These are phyloP conservation scores for Serendipita sp. DNA, from an alignment of 768 basidiomycete species.

Conservation along the genomic window DNA sequence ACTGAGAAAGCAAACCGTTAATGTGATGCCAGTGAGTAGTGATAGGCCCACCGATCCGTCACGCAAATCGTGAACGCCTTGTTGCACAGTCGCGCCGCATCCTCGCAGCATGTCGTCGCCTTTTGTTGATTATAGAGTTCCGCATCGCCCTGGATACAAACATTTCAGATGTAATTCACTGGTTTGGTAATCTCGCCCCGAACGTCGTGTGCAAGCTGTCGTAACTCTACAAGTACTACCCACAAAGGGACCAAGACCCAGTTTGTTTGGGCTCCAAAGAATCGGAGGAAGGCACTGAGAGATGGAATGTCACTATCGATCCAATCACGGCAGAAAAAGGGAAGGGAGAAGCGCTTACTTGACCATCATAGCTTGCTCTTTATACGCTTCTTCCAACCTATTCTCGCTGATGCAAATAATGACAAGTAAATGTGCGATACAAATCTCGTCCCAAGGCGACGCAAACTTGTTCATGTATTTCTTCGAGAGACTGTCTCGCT, in stretches of 20 bases:
- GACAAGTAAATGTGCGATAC: conserved; percentile 65
- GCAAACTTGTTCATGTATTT: conserved; percentile 49
- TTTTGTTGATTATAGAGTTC: conserved; percentile 31
- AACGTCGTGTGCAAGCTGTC: conserved; percentile 81
- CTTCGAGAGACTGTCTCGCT: conserved; percentile 20
- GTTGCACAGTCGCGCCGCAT: conserved; percentile 70
- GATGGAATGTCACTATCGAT: conserved; percentile 4
- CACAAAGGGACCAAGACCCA: conserved; percentile 82
- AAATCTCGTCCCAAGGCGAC: conserved; percentile 74
- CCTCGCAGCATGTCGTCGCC: conserved; percentile 58
- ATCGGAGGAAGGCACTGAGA: conserved; percentile 55
- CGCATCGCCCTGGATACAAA: conserved; percentile 28
- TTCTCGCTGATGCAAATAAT: conserved; percentile 55
- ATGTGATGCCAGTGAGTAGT: not conserved
- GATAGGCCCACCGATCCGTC: conserved; percentile 49
- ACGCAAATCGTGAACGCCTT: conserved; percentile 85
- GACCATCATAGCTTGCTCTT: conserved; percentile 60
- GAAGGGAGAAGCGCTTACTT: conserved; percentile 34
- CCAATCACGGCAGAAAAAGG: not conserved
- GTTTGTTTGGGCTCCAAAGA: conserved; percentile 62
- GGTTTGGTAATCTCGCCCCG: conserved; percentile 12
- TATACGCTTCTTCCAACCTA: conserved; percentile 58
- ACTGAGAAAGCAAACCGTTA: conserved; percentile 22
- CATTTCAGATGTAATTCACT: conserved; percentile 38
- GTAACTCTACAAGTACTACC: conserved; percentile 61